These are phyloP conservation scores for Hordeum vulgare DNA, from an alignment of 176 grass and related monocot genomes.

Conservation along the genomic window DNA sequence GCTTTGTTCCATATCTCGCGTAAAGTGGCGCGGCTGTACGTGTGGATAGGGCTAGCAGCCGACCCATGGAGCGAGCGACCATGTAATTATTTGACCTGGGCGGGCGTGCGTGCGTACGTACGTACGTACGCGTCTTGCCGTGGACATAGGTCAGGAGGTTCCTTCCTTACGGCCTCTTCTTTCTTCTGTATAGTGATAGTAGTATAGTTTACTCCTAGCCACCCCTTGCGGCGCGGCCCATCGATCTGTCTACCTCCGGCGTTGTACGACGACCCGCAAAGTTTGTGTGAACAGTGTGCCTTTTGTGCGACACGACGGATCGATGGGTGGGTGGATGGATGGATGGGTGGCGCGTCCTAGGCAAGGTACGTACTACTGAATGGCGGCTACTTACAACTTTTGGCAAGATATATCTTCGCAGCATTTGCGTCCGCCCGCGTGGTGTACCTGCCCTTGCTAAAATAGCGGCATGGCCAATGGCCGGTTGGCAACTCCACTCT, in stretches of 20 bases:
- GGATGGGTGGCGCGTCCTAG: neutral
- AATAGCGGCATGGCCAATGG: neutral
- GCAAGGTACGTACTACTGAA: neutral
- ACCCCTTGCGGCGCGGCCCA: neutral
- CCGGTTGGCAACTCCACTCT: neutral
- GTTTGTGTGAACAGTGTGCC: neutral
- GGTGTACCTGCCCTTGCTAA: neutral
- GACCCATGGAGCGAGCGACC: neutral
- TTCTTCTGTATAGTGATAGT: neutral
- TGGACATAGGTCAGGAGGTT: constrained; percentile 5
- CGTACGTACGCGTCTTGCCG: constrained; percentile 6
- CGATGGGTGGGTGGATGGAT: neutral
- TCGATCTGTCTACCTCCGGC: neutral
- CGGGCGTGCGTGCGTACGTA: no score
- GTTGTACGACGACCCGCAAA: neutral
- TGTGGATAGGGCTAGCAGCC: neutral
- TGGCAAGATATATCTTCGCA: neutral
- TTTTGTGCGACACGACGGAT: neutral
- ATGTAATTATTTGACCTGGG: constrained; percentile 16
- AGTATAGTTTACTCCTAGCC: neutral
- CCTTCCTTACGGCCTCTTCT: constrained; percentile 25
- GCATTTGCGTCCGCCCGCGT: neutral
- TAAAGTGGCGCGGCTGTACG: neutral
- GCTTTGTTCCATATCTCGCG: neutral
- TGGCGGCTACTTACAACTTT: neutral